phyloP scores from a whole-genome alignment of 2,329 filamentous ascomycete species.

The Calonectria multiphialidica region DNA sequence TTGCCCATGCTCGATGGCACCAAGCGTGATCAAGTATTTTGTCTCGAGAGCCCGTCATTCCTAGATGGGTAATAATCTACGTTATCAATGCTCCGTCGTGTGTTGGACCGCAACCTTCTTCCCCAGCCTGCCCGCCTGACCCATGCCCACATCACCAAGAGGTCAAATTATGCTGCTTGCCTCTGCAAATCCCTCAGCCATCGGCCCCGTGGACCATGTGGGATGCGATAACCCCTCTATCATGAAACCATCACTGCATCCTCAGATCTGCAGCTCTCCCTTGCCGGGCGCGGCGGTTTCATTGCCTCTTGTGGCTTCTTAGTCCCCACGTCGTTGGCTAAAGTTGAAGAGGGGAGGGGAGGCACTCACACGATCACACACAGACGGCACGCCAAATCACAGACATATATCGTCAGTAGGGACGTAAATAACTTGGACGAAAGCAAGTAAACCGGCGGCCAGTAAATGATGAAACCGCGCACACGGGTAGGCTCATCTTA shows the following conservation, averaged over 20 bases:
- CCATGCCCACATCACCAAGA: slow-evolving; percentile 25
- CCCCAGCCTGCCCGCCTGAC: not conserved
- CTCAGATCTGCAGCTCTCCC: slow-evolving; percentile 17
- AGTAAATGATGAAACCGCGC: no score
- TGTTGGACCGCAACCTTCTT: not conserved
- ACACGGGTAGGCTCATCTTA: no score
- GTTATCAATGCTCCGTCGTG: not conserved
- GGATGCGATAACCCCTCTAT: slow-evolving; percentile 6
- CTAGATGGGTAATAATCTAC: not conserved
- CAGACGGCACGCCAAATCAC: no score
- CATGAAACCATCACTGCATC: slow-evolving; percentile 37
- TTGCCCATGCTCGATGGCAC: slow-evolving; percentile 9
- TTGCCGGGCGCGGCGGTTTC: slow-evolving; percentile 34
- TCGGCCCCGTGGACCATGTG: slow-evolving; percentile 26
- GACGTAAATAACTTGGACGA: no score
- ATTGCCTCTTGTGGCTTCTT: slow-evolving; percentile 22
- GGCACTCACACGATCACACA: no score
- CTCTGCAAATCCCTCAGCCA: slow-evolving; percentile 35
- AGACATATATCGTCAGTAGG: no score
- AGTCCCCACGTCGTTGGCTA: slow-evolving; percentile 13
- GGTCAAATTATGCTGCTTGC: not conserved
- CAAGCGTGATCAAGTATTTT: slow-evolving; percentile 1
- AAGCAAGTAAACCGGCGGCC: no score
- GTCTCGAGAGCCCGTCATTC: not conserved
- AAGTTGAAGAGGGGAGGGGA: not conserved